These are phyloP conservation scores for Fonsecaea pugnacius DNA, from an alignment of 2,329 filamentous ascomycete species.

Conservation along the genomic window DNA sequence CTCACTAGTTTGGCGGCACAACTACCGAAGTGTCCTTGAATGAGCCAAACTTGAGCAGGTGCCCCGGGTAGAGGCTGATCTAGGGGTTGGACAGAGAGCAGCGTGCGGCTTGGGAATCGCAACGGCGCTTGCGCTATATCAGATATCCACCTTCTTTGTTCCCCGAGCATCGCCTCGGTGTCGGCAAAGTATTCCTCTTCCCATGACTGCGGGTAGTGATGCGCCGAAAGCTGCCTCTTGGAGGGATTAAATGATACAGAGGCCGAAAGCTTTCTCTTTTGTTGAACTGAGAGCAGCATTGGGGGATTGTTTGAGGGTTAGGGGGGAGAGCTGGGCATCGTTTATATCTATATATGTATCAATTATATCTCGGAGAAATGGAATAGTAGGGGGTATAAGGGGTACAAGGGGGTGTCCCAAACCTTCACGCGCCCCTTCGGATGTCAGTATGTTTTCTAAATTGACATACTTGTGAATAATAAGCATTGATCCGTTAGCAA, in stretches of 20 bases:
- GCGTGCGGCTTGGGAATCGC: neutral
- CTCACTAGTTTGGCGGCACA: neutral
- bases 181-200: conserved; percentile 4
- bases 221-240: neutral
- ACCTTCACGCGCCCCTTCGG: no score
- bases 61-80: neutral
- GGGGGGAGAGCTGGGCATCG: no score
- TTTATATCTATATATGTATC: no score
- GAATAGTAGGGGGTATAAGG: no score
- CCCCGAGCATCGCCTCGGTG: neutral
- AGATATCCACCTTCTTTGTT: neutral
- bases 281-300: neutral
- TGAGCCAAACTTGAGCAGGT: neutral
- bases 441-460: no score
- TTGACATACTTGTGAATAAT: no score
- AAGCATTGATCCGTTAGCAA: no score
- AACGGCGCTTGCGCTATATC: neutral
- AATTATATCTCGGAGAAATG: neutral
- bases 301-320: neutral
- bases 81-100: neutral
- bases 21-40: neutral
- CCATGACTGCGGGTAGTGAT: neutral
- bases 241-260: neutral
- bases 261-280: neutral
- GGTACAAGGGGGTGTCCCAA: no score